A percentile compares a stretch with the other conserved stretches of the same genome.
Evolutionary conservation across 2,329 filamentous ascomycete species (phyloP).

Genomic region (Leptographium lundbergii): DNA sequence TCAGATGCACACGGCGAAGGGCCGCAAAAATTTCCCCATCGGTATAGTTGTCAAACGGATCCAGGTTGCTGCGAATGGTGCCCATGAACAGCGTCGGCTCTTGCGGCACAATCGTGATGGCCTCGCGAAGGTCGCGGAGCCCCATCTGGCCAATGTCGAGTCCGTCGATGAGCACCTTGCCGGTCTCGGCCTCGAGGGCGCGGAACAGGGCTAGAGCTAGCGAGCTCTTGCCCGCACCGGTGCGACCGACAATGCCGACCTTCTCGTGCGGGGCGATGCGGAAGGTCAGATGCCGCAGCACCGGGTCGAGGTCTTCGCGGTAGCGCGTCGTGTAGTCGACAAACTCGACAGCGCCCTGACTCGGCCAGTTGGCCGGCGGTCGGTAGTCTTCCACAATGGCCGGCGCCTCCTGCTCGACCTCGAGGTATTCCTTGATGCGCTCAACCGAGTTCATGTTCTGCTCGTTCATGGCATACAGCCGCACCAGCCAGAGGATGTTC

Average conservation of each 20-base stretch:
- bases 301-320: constrained; percentile 72
- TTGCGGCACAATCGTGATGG: constrained; percentile 95
- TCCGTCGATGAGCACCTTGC: constrained; percentile 80
- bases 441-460: constrained; percentile 99
- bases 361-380: constrained; percentile 73
- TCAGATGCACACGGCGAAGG: constrained; percentile 77
- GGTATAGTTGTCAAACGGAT: constrained; percentile 80
- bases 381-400: constrained; percentile 66
- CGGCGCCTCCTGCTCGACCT: constrained; percentile 85
- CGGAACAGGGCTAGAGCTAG: constrained; percentile 87
- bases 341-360: constrained; percentile 76
- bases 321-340: constrained; percentile 82
- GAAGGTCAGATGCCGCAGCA: constrained; percentile 74
- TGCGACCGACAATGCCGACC: constrained; percentile 90
- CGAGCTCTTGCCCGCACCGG: constrained; percentile 93
- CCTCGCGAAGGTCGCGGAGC: constrained; percentile 81
- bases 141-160: constrained; percentile 86
- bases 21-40: constrained; percentile 85
- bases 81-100: constrained; percentile 91
- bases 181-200: constrained; percentile 78
- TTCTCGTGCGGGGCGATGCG: constrained; percentile 79
- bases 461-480: constrained; percentile 87
- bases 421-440: constrained; percentile 91
- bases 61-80: constrained; percentile 82
- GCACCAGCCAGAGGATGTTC: constrained; percentile 91